phyloP scores from a whole-genome alignment of 441 rosid genomes.

The Arabidopsis lyrata region DNA sequence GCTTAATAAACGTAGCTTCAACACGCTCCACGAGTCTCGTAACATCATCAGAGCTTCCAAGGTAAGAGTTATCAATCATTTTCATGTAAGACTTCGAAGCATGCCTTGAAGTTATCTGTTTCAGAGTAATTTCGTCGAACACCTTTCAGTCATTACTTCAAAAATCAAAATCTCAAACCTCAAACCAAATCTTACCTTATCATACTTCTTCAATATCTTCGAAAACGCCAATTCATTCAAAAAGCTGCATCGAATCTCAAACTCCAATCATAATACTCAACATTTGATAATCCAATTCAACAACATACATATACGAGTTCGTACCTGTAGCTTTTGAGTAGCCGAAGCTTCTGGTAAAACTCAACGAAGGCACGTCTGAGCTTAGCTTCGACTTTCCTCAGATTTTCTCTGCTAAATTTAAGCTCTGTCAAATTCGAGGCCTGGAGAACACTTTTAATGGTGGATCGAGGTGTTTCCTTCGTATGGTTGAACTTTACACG shows the following conservation, averaged over 20 bases:
- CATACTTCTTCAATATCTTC: slow-evolving; percentile 64
- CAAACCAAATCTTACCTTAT: slow-evolving; percentile 49
- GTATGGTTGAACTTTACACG: slow-evolving; percentile 49
- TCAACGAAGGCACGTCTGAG: slow-evolving; percentile 67
- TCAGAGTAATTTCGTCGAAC: slow-evolving; percentile 1
- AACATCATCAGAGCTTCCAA: slow-evolving; percentile 45
- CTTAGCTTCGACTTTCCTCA: slow-evolving; percentile 60
- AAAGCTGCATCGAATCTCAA: slow-evolving; percentile 44
- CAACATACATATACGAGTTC: not conserved
- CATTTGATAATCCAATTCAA: not conserved
- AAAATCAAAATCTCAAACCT: not conserved
- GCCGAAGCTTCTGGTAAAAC: slow-evolving; percentile 77
- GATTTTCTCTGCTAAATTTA: slow-evolving; percentile 50
- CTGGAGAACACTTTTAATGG: slow-evolving; percentile 47
- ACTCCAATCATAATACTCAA: not conserved
- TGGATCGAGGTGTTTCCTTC: slow-evolving; percentile 50
- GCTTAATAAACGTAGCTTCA: slow-evolving; percentile 80
- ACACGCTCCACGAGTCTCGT: slow-evolving; percentile 72
- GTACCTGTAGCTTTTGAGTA: slow-evolving; percentile 70
- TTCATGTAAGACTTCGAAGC: slow-evolving; percentile 74
- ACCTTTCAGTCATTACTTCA: not conserved
- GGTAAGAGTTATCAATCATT: slow-evolving; percentile 70
- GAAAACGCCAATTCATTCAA: slow-evolving; percentile 52
- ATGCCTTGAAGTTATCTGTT: slow-evolving; percentile 68
- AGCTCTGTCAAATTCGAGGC: slow-evolving; percentile 41